These are phyloP conservation scores for Exophiala spinifera DNA, from an alignment of 2,329 filamentous ascomycete species.

Conservation along the genomic window DNA sequence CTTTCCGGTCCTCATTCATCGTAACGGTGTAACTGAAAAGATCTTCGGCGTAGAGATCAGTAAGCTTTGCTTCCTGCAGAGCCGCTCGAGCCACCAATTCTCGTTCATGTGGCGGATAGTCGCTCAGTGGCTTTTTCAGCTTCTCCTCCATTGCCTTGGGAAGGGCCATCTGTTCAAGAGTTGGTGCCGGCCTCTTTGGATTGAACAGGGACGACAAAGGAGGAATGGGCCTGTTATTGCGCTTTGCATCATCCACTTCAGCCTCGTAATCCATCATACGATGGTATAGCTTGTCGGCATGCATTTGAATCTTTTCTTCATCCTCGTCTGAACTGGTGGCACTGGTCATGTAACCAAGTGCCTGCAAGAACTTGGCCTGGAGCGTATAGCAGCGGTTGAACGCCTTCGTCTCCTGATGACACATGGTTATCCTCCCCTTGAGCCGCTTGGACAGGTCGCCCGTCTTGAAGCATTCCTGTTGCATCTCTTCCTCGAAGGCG, in stretches of 20 bases:
- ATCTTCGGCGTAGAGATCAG: slow-evolving; percentile 26
- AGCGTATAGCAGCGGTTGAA: slow-evolving; percentile 87
- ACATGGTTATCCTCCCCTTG: slow-evolving; percentile 64
- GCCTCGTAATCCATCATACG: slow-evolving; percentile 80
- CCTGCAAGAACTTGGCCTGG: slow-evolving; percentile 86
- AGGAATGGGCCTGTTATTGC: slow-evolving; percentile 42
- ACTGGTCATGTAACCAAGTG: slow-evolving; percentile 67
- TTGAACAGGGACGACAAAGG: slow-evolving; percentile 46
- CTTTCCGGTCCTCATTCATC: slow-evolving; percentile 28
- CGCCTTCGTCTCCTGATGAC: slow-evolving; percentile 68
- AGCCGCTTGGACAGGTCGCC: slow-evolving; percentile 63
- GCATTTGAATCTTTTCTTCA: slow-evolving; percentile 91
- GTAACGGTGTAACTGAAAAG: slow-evolving; percentile 26
- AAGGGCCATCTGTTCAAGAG: slow-evolving; percentile 33
- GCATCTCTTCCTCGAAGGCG: slow-evolving; percentile 76
- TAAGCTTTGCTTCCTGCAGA: slow-evolving; percentile 28
- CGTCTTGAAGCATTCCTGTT: slow-evolving; percentile 75
- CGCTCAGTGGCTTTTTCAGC: slow-evolving; percentile 36
- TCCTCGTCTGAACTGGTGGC: slow-evolving; percentile 65
- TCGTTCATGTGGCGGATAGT: slow-evolving; percentile 46
- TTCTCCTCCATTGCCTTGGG: slow-evolving; percentile 24
- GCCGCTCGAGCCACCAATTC: slow-evolving; percentile 39
- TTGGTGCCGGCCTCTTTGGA: slow-evolving; percentile 33
- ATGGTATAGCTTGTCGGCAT: slow-evolving; percentile 86
- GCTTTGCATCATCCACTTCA: slow-evolving; percentile 60